Base-by-base conservation (phyloP, 1,284 basidiomycete genomes). In the Pseudozyma sp. region DNA sequence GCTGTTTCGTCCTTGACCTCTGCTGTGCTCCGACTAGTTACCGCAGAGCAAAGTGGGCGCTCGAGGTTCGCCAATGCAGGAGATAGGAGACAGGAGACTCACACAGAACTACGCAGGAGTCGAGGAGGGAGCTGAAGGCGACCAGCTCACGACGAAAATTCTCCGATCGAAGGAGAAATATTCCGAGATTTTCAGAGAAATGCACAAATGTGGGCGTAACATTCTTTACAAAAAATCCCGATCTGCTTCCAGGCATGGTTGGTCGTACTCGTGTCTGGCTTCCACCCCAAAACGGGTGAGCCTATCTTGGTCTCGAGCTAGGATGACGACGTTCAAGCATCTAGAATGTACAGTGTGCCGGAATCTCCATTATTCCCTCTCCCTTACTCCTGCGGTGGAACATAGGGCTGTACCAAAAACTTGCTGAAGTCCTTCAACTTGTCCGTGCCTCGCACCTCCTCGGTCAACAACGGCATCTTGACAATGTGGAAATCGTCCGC, bases 401-500 rank as follows among this genome's bases (percentile, higher is more conserved):
- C 49, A 54, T 81, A 83, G 5, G 81, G 81, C 47, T 73, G 44
- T 7, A 83, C 51, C 63, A 83, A 71, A 33, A 73, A 76, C 37
- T 75, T 50, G 24, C 79, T 81, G 35, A 84, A 83, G 17, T 92
- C 90, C 83, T 91, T 90, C 74, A 99, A 89, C 87, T 93, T 96
- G 84, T 94, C 92, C 0, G 94, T 92, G 4, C 96, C 96, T 77
- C 97, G 89, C 4, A 99, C 94, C 86, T 99, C 97, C 84, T 98
- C 94, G 5, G 95, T 98, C 63, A 98, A 89, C 39, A 99, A 87
- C 3, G 96, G 96, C 60, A 99, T 89, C 84, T 92, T 90, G 46
- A 81, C 79, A 48, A 81, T 75, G 43, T 81, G 78, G 53, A 81
- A 81, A 63, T 84, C 82, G 48, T 84, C 82, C 37, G 77, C 79